Base-by-base conservation (phyloP, 73 alveolate genomes). In the Symbiodinium natans region DNA sequence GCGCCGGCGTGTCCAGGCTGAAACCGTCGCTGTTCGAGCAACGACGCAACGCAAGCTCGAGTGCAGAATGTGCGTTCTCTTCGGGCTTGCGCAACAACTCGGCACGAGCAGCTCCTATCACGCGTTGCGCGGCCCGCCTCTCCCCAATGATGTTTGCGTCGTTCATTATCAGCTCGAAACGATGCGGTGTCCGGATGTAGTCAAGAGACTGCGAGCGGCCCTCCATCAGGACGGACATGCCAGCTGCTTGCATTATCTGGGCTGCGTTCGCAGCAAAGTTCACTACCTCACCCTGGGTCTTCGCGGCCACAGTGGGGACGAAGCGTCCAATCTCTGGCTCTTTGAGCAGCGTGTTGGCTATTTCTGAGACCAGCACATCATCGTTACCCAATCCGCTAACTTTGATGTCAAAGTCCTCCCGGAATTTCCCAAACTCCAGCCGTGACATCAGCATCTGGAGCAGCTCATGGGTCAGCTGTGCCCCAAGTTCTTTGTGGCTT, bases 181-280 rank as follows among this genome's bases (percentile, higher is more conserved):
- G 96, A 75, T 89, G 96, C 25, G 96, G 96, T 25, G 96, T 89
- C 42, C 96, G 96, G 54, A 89, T 71, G 46, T 89, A 71, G 29
- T 89, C 87, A 86, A 89, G 34, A 0, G 96, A 56, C 96, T 89
- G 96, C 43, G 86, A 63, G 40, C 96, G 96, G 38, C 96, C 96
- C 29, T 89, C 96, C 87, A 89, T 41, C 54, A 89, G 27, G 2
- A 89, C 96, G 27, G 63, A 68, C 86, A 71, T 68, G 40, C 96
- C 96, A 68, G 68, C 96, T 23, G 96, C 96, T 27, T 68, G 59
- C 96, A 89, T 89, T 87, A 36, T 4, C 36, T 40, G 43, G 29
- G 87, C 86, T 41, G 96, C 96, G n/a, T 27, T 42, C 7, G 86
- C 88, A 13, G 87, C 96, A 41, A 89, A 89, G 52, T 54, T 36